These are phyloP conservation scores for Cyathus striatus DNA, from an alignment of 768 basidiomycete species.

Conservation along the genomic window DNA sequence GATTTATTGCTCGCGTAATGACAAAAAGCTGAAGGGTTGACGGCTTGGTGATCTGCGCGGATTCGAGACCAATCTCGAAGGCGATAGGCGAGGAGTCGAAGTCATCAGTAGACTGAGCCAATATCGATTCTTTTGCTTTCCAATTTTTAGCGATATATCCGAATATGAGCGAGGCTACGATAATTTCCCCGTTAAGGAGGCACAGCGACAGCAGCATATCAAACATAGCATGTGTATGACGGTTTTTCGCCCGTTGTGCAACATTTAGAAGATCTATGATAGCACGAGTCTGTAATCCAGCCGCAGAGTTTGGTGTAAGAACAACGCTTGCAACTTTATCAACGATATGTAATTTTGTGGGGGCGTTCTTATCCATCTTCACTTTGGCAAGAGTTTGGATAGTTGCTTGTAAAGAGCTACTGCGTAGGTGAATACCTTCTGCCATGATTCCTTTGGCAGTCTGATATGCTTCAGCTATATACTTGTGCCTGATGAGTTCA, in stretches of 20 bases:
- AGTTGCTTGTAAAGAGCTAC: slow-evolving; percentile 43
- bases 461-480: slow-evolving; percentile 40
- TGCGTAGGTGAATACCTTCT: slow-evolving; percentile 44
- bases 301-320: too few relatives aligned
- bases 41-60: too few relatives aligned
- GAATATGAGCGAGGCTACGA: slow-evolving; percentile 70
- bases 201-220: slow-evolving; percentile 56
- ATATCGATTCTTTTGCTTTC: slow-evolving; percentile 33
- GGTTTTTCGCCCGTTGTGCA: slow-evolving; percentile 50
- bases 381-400: too few relatives aligned
- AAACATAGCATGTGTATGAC: slow-evolving; percentile 57
- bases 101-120: slow-evolving; percentile 4
- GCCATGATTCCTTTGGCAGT: slow-evolving; percentile 50
- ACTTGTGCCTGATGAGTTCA: slow-evolving; percentile 50
- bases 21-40: slow-evolving; percentile 12
- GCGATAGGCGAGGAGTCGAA: neutral
- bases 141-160: slow-evolving; percentile 61
- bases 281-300: slow-evolving; percentile 5
- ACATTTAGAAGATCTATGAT: slow-evolving; percentile 48
- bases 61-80: slow-evolving; percentile 3
- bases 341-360: too few relatives aligned
- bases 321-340: too few relatives aligned
- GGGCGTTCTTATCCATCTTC: too few relatives aligned
- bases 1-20: slow-evolving; percentile 27
- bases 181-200: slow-evolving; percentile 73